These are phyloP conservation scores for Myxozyma melibiosi DNA, from an alignment of 805 yeast species.

Conservation along the genomic window DNA sequence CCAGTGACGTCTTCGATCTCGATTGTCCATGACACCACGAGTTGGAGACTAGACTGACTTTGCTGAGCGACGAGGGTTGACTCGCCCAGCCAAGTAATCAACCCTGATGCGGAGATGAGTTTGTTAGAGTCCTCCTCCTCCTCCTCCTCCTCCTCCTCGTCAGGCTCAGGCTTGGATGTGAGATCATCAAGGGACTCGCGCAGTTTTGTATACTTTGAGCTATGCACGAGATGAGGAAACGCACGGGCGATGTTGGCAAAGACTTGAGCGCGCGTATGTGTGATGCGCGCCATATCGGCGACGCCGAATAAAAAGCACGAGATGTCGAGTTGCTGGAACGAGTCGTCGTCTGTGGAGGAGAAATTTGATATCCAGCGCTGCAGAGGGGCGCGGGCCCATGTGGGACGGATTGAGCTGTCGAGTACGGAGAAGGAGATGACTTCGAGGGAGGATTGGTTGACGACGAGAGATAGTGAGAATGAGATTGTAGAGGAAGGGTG, in stretches of 20 bases:
- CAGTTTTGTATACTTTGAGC: not conserved
- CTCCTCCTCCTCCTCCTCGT: not conserved
- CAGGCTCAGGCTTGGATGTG: not conserved
- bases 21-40: constrained; percentile 26
- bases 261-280: constrained; percentile 8
- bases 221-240: constrained; percentile 6
- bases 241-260: constrained; percentile 7
- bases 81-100: constrained; percentile 19
- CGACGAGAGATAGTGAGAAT: constrained; percentile 7
- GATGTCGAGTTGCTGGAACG: constrained; percentile 11
- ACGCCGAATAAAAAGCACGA: constrained; percentile 27
- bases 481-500: constrained; percentile 11
- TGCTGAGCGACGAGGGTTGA: not conserved
- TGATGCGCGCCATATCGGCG: constrained; percentile 17
- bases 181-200: not conserved
- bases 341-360: not conserved
- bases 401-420: constrained; percentile 7
- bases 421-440: constrained; percentile 10
- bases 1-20: constrained; percentile 23
- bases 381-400: constrained; percentile 15
- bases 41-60: constrained; percentile 1
- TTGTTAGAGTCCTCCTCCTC: constrained; percentile 1
- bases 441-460: constrained; percentile 26
- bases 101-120: not conserved
- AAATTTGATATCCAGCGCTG: constrained; percentile 1